A percentile compares a stretch with the other conserved stretches of the same genome.
Conservation (phyloP, 768 basidiomycete genomes). For the Kwoniella botswanensis region DNA sequence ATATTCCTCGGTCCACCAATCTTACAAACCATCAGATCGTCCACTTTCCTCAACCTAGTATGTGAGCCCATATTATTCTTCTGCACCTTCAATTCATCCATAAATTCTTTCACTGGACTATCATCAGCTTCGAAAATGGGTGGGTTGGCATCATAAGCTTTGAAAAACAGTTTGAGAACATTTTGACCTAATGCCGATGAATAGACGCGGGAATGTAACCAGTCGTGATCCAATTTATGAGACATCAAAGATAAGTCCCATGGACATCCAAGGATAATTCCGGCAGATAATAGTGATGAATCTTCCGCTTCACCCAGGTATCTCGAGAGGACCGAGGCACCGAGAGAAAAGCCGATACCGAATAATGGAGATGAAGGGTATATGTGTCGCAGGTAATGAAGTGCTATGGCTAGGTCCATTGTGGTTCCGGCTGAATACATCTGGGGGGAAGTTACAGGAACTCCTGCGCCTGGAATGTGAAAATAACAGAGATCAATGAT, state of each 20-base stretch:
- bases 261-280: slow-evolving; percentile 51
- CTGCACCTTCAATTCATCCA: slow-evolving; percentile 29
- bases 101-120: slow-evolving; percentile 12
- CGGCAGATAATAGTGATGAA: slow-evolving; percentile 46
- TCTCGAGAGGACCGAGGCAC: slow-evolving; percentile 85
- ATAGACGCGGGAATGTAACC: slow-evolving; percentile 46
- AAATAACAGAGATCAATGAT: background rate
- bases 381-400: slow-evolving; percentile 72
- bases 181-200: slow-evolving; percentile 53
- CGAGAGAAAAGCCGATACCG: slow-evolving; percentile 90
- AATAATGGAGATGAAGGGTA: slow-evolving; percentile 82
- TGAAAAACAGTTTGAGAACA: slow-evolving; percentile 45
- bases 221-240: slow-evolving; percentile 50
- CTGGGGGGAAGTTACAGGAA: slow-evolving; percentile 78
- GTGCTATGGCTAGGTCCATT: slow-evolving; percentile 80
- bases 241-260: slow-evolving; percentile 56
- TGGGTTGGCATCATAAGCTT: slow-evolving; percentile 42
- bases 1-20: slow-evolving; percentile 49
- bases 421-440: slow-evolving; percentile 78
- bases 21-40: slow-evolving; percentile 47
- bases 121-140: slow-evolving; percentile 30
- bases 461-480: slow-evolving; percentile 65
- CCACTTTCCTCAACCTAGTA: slow-evolving; percentile 47
- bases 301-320: slow-evolving; percentile 83
- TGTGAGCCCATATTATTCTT: slow-evolving; percentile 22